Base-by-base conservation (phyloP, 805 yeast species). In the Wickerhamiella sorbophila region DNA sequence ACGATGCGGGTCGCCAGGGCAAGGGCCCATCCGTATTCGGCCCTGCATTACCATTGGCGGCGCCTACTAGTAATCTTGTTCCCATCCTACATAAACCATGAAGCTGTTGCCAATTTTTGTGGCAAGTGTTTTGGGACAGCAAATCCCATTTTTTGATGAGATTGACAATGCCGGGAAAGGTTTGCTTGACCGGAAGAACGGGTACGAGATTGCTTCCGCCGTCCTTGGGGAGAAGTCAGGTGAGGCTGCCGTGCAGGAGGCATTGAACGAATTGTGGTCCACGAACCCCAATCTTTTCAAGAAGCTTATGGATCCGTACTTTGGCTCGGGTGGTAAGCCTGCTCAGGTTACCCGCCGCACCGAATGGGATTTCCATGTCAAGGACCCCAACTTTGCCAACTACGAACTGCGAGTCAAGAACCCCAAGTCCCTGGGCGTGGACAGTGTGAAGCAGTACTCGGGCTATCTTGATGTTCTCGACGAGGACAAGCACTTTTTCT, bases 401-500 rank as follows among this genome's bases (percentile, higher is more conserved):
- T 69, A 79, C 60, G 66, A 71, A 45, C 67, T 81, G 58, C 72
- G 87, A 57, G 74, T 76, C 51, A 74, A 72, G 61, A 47, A 50
- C 24, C 94, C 95, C 6, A 66, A 67, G 47, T 65, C 64, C 31
- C 70, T 88, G 49, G 93, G 91, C 17, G 66, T 87, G 43, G 97
- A 88, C 63, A 59, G 66, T 4, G 95, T 85, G 36, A 75, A 75
- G 61, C 88, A 81, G 62, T 79, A 76, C 56, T 69, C 82, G 26
- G 91, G 91, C 38, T 80, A 80, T 60, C 62, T 81, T 52, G 86
- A 79, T 54, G 74, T 77, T 37, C 79, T 75, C 45, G 85, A 79
- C 39, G 84, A 77, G 51, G 95, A 84, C 56, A 87, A 86, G 64
- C 95, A 86, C 65, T 83, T 87, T 60, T 88, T 88, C 64, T 88